Evolutionary conservation across 1,139 yeast genomes (phyloP).

Genomic region (Sugiyamaella pinicola): DNA sequence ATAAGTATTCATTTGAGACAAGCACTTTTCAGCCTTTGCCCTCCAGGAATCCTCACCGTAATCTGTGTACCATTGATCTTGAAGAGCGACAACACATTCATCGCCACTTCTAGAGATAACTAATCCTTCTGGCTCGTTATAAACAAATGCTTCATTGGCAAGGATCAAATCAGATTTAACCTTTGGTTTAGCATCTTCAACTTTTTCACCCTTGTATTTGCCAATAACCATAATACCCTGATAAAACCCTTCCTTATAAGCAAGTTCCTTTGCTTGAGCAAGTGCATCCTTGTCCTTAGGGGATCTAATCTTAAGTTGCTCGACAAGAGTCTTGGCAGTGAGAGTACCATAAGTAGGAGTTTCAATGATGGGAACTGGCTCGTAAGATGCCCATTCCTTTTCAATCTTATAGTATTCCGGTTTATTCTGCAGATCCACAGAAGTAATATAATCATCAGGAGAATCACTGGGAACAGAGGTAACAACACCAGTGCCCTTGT

Average conservation of each 20-base stretch:
- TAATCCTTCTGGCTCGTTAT: conserved; percentile 88
- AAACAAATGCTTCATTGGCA: conserved; percentile 78
- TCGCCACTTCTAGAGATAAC: conserved; percentile 97
- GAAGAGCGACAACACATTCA: conserved; percentile 92
- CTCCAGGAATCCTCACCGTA: conserved; percentile 97
- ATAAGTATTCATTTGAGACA: conserved; percentile 75
- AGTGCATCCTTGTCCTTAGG: conserved; percentile 89
- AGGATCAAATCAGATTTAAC: conserved; percentile 80
- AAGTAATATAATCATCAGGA: conserved; percentile 93
- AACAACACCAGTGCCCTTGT: conserved; percentile 98
- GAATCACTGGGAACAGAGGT: conserved; percentile 98
- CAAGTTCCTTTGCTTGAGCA: conserved; percentile 90
- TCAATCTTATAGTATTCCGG: conserved; percentile 88
- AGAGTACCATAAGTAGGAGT: conserved; percentile 88
- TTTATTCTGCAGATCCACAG: conserved; percentile 80
- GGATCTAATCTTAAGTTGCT: conserved; percentile 86
- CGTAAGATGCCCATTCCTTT: conserved; percentile 82
- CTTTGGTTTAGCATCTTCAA: conserved; percentile 86
- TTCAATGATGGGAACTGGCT: conserved; percentile 69
- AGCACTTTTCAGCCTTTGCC: conserved; percentile 78
- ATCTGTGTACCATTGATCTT: conserved; percentile 98
- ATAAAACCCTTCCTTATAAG: conserved; percentile 96
- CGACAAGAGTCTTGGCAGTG: conserved; percentile 83
- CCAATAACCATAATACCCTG: conserved; percentile 84
- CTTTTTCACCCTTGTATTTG: conserved; percentile 83